Evolutionary conservation across 2,329 filamentous ascomycete species (phyloP).

Genomic region (Cladosporium sphaerospermum): DNA sequence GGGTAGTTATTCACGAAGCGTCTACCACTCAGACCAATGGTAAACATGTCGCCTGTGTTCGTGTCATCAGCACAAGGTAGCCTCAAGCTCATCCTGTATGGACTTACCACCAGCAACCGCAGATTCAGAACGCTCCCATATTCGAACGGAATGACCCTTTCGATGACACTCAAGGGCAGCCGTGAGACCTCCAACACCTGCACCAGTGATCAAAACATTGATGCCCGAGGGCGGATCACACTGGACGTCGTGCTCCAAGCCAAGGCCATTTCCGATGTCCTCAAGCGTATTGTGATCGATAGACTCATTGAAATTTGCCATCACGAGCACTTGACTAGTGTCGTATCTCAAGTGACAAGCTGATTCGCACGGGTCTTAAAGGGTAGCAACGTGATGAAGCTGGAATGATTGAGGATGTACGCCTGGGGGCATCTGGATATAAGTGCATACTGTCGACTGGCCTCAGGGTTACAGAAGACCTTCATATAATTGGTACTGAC

Average conservation of each 20-base stretch:
- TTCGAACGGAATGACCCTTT: slow-evolving; percentile 26
- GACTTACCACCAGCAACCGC: not conserved
- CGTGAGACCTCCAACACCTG: slow-evolving; percentile 25
- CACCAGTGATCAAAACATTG: slow-evolving; percentile 26
- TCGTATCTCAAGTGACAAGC: too few species aligned
- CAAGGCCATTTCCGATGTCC: not conserved
- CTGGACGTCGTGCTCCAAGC: not conserved
- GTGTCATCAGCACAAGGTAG: too few species aligned
- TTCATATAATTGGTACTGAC: too few species aligned
- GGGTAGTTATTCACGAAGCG: slow-evolving; percentile 30
- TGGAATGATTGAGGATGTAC: too few species aligned
- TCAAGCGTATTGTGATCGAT: not conserved
- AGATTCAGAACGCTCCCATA: slow-evolving; percentile 20
- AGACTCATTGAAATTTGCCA: not conserved
- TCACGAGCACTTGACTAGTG: not conserved
- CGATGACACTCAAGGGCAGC: slow-evolving; percentile 27
- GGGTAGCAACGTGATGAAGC: too few species aligned
- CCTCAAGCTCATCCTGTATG: too few species aligned
- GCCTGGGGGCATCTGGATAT: too few species aligned
- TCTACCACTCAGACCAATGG: slow-evolving; percentile 52
- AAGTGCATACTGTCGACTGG: too few species aligned
- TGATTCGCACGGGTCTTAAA: too few species aligned
- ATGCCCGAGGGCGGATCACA: slow-evolving; percentile 32
- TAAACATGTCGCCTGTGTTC: slow-evolving; percentile 50
- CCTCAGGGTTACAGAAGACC: too few species aligned